These are phyloP conservation scores for Hanseniaspora valbyensis DNA, from an alignment of 805 yeast species.

Conservation along the genomic window DNA sequence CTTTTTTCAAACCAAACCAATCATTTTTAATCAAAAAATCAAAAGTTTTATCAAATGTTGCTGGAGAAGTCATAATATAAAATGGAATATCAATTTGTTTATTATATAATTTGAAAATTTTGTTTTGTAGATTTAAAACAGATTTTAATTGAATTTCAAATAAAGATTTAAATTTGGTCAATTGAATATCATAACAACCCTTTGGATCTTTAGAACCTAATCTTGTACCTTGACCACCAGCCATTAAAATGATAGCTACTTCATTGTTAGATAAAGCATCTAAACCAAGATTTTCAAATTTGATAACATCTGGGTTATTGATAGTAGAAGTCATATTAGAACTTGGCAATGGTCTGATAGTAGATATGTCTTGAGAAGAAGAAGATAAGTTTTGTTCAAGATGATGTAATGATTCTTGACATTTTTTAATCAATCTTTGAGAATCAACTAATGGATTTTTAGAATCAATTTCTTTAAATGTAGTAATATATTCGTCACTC, in stretches of 20 bases:
- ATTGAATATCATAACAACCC: conserved; percentile 81
- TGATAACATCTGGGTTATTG: conserved; percentile 23
- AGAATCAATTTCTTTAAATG: not conserved
- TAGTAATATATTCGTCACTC: not conserved
- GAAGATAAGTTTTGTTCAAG: conserved; percentile 18
- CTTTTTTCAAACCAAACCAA: conserved; percentile 57
- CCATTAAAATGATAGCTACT: conserved; percentile 86
- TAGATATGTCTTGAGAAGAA: conserved; percentile 19
- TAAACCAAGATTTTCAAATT: conserved; percentile 50
- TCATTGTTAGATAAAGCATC: conserved; percentile 56
- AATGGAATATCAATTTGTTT: conserved; percentile 42
- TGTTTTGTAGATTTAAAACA: conserved; percentile 50
- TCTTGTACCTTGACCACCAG: conserved; percentile 98
- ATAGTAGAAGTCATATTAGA: conserved; percentile 43
- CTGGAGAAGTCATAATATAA: conserved; percentile 92
- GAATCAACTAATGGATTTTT: conserved; percentile 5
- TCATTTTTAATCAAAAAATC: conserved; percentile 47
- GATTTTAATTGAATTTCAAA: conserved; percentile 92
- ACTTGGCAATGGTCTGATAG: conserved; percentile 43
- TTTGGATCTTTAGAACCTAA: conserved; percentile 84
- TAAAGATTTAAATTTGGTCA: conserved; percentile 73
- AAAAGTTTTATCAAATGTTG: conserved; percentile 71
- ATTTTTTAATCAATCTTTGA: conserved; percentile 31
- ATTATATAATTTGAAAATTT: conserved; percentile 28
- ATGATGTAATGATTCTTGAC: conserved; percentile 33